Conservation (phyloP, 768 basidiomycete species). For the Rhodocollybia butyracea region DNA sequence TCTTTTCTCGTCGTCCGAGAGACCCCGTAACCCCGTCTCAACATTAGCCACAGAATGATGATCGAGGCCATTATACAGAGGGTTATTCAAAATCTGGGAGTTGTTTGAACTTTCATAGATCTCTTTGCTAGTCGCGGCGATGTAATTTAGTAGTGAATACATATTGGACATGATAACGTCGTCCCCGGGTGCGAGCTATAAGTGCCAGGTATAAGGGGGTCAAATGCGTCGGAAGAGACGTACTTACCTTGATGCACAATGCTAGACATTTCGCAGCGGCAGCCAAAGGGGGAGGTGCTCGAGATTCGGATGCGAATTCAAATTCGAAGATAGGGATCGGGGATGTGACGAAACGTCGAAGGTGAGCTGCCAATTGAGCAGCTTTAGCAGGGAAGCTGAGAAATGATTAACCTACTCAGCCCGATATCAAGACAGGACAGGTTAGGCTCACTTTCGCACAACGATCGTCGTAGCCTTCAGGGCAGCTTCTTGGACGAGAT, state of each 20-base stretch:
- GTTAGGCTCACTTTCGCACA: conserved; percentile 65
- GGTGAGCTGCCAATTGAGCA: conserved; percentile 65
- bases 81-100: conserved; percentile 38
- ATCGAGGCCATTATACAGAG: conserved; percentile 42
- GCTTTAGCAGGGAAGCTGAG: conserved; percentile 81
- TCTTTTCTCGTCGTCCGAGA: conserved; percentile 81
- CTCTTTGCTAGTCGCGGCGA: conserved; percentile 81
- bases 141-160: conserved; percentile 93
- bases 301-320: conserved; percentile 69
- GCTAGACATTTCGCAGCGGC: conserved; percentile 91
- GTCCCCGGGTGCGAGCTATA: conserved; percentile 77
- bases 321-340: conserved; percentile 88
- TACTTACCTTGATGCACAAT: conserved; percentile 75
- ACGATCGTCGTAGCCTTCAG: conserved; percentile 81
- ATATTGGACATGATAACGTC: conserved; percentile 92
- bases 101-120: conserved; percentile 50
- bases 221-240: not conserved
- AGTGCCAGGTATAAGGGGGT: not conserved
- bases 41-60: conserved; percentile 51
- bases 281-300: conserved; percentile 72
- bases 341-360: conserved; percentile 85
- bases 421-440: not conserved
- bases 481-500: conserved; percentile 85
- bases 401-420: not conserved
- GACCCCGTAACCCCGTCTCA: conserved; percentile 60